Evolutionary conservation across 495 filamentous ascomycete genomes (phyloP).

Genomic region (Lentithecium fluviatile): DNA sequence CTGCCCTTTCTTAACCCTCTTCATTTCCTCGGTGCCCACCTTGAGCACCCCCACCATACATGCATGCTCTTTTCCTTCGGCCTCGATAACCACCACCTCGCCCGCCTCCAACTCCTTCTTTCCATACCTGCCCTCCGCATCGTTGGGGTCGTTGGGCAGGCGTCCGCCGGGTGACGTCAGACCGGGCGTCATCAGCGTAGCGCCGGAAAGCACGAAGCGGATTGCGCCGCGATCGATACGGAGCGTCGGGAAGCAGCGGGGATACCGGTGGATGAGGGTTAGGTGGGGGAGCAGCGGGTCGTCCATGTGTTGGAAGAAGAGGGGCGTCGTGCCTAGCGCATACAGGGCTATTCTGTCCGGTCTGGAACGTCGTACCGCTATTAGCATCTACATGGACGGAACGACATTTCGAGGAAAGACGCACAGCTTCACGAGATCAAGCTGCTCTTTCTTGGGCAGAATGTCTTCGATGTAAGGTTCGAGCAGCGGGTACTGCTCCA

Average conservation of each 20-base stretch:
- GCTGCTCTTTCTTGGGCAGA: conserved; percentile 89
- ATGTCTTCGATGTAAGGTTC: conserved; percentile 90
- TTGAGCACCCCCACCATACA: conserved; percentile 84
- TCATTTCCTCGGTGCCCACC: conserved; percentile 88
- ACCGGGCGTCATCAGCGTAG: conserved; percentile 92
- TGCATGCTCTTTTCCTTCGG: conserved; percentile 90
- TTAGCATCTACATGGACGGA: too few species aligned
- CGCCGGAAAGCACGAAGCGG: conserved; percentile 90
- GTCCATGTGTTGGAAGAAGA: conserved; percentile 91
- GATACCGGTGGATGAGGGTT: conserved; percentile 53
- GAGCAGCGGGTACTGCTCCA: conserved; percentile 82
- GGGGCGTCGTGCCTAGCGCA: conserved; percentile 67
- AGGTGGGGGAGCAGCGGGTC: conserved; percentile 73
- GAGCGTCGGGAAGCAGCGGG: conserved; percentile 60
- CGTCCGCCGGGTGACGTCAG: conserved; percentile 77
- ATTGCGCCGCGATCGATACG: conserved; percentile 92
- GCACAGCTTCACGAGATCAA: conserved; percentile 84
- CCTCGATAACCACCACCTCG: conserved; percentile 78
- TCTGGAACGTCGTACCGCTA: conserved; percentile 46
- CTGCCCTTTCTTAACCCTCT: conserved; percentile 86
- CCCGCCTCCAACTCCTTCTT: conserved; percentile 66
- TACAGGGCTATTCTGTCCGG: conserved; percentile 87
- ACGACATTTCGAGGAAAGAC: too few species aligned
- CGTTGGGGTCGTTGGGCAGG: conserved; percentile 58
- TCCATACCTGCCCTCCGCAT: conserved; percentile 44